A percentile compares a stretch with the other conserved stretches of the same genome.
Evolutionary conservation across 495 filamentous ascomycete species (phyloP).

Genomic region (Hypomontagnella submonticulosa): DNA sequence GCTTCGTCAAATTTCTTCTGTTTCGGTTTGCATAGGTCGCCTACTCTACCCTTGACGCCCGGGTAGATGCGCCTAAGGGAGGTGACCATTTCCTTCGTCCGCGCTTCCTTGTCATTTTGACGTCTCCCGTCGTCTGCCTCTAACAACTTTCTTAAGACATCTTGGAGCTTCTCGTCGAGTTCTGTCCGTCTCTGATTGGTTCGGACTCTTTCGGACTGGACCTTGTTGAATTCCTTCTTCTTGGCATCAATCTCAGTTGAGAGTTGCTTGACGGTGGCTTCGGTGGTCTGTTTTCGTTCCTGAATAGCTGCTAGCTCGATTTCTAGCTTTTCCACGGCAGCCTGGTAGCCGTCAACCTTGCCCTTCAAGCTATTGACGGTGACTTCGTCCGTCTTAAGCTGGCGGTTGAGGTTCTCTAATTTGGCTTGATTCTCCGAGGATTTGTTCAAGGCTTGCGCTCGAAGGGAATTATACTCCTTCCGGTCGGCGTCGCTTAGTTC

Average conservation of each 20-base stretch:
- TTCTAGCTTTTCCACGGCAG: slow-evolving; percentile 76
- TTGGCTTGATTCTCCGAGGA: slow-evolving; percentile 84
- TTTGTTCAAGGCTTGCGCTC: slow-evolving; percentile 85
- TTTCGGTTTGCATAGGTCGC: slow-evolving; percentile 93
- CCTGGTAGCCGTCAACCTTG: slow-evolving; percentile 82
- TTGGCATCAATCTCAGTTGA: slow-evolving; percentile 83
- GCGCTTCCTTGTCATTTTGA: slow-evolving; percentile 81
- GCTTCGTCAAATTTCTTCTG: slow-evolving; percentile 96
- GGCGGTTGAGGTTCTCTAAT: slow-evolving; percentile 83
- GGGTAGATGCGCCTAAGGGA: slow-evolving; percentile 91
- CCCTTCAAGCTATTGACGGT: slow-evolving; percentile 85
- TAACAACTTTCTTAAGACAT: slow-evolving; percentile 78
- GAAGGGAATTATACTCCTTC: slow-evolving; percentile 88
- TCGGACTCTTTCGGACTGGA: slow-evolving; percentile 85
- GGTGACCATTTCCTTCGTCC: slow-evolving; percentile 80
- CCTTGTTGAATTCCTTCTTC: slow-evolving; percentile 87
- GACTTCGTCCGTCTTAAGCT: slow-evolving; percentile 88
- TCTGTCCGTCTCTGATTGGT: slow-evolving; percentile 83
- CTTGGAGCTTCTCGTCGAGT: slow-evolving; percentile 88
- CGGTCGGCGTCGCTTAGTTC: slow-evolving; percentile 87
- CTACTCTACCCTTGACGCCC: slow-evolving; percentile 88
- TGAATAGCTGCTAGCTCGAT: slow-evolving; percentile 74
- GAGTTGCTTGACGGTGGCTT: slow-evolving; percentile 70
- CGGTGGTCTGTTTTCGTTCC: slow-evolving; percentile 70
- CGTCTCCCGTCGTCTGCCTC: slow-evolving; percentile 85